Conservation (phyloP, 495 filamentous ascomycete genomes). For the Letharia lupina region DNA sequence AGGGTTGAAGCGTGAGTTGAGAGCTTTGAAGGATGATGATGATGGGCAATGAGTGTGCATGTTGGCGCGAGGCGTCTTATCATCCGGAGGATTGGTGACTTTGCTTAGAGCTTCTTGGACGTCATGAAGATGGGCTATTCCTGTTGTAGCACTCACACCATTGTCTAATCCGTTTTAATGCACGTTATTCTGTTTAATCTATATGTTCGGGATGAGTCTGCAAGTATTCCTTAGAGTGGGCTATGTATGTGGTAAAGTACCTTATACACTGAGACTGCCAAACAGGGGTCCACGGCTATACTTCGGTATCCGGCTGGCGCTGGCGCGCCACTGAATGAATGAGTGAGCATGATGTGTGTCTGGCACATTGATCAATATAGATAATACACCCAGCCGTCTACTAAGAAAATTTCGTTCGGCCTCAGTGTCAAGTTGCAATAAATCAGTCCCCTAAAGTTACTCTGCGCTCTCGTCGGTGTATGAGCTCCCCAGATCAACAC, state of each 20-base stretch:
- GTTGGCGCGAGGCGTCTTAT: not conserved
- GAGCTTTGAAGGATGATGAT: constrained; percentile 23
- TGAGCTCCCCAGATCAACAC: not conserved
- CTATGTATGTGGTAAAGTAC: not conserved
- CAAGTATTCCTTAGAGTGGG: not conserved
- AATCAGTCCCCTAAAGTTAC: not conserved
- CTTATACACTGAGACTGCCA: not conserved
- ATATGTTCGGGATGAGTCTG: not conserved
- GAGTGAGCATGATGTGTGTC: constrained; percentile 2
- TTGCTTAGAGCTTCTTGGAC: not conserved
- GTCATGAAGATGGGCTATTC: not conserved
- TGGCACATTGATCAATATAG: not conserved
- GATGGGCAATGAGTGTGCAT: constrained; percentile 4
- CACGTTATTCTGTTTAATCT: not conserved
- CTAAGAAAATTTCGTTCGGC: not conserved
- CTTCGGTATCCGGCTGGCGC: not conserved
- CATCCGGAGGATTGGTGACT: not conserved
- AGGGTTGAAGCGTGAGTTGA: constrained; percentile 35
- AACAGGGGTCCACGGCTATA: not conserved
- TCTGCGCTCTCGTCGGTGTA: not conserved
- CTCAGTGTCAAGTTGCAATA: not conserved
- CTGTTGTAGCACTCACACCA: not conserved
- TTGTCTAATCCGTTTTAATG: not conserved
- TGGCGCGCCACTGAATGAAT: not conserved
- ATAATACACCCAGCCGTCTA: not conserved